Evolutionary conservation across 2,329 filamentous ascomycete species (phyloP).

Genomic region (Claviceps spartinae): DNA sequence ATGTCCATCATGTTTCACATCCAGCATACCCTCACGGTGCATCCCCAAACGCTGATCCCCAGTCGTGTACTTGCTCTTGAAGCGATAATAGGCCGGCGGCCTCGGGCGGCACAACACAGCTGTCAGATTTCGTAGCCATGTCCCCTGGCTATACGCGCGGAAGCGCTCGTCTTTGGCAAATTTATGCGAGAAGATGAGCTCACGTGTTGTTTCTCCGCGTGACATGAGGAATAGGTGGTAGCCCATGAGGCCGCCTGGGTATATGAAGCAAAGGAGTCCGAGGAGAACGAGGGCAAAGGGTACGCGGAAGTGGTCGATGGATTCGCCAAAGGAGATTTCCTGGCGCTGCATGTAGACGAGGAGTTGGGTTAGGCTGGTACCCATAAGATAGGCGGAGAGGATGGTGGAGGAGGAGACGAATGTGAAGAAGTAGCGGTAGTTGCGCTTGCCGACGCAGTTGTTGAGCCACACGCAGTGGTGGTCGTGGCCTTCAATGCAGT

Average conservation of each 20-base stretch:
- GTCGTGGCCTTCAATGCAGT: constrained; percentile 92
- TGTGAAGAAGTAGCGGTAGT: constrained; percentile 95
- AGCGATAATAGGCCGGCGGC: constrained; percentile 76
- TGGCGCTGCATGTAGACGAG: constrained; percentile 55
- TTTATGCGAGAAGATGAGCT: constrained; percentile 93
- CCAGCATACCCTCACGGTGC: constrained; percentile 4
- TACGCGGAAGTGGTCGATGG: constrained; percentile 59
- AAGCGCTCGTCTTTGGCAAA: constrained; percentile 87
- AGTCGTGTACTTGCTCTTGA: constrained; percentile 62
- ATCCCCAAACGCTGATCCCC: constrained; percentile 77
- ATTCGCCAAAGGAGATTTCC: constrained; percentile 49
- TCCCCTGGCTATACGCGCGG: constrained; percentile 74
- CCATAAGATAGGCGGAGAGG: constrained; percentile 62
- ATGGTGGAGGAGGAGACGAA: constrained; percentile 75
- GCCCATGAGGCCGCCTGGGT: constrained; percentile 68
- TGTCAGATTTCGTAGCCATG: constrained; percentile 62
- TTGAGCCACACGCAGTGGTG: constrained; percentile 99
- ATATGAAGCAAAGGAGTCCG: constrained; percentile 57
- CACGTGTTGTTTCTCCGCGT: constrained; percentile 84
- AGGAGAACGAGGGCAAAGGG: constrained; percentile 86
- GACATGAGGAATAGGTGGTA: constrained; percentile 90
- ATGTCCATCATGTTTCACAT: too few species aligned
- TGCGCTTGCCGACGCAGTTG: constrained; percentile 91
- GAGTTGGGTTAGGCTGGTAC: constrained; percentile 67
- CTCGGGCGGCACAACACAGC: constrained; percentile 71